phyloP scores from a whole-genome alignment of 139 green algal species.

The Picochlorum sp. region DNA sequence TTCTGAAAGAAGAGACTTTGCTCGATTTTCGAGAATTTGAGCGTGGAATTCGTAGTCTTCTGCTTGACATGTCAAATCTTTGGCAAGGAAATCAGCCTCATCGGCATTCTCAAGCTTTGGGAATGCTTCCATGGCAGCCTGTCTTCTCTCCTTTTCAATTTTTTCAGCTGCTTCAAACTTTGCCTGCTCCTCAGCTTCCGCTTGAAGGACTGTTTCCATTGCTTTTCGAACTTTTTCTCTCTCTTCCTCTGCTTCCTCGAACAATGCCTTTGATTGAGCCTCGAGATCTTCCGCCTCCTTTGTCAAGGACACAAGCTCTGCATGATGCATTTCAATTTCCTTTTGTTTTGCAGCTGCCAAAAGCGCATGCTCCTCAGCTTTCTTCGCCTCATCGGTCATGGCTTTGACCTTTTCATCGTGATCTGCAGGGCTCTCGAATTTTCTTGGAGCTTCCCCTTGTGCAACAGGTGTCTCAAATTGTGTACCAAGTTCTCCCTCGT shows the following conservation, averaged over 20 bases:
- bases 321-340: slow-evolving; percentile 6
- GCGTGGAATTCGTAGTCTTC: slow-evolving; percentile 24
- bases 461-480: too few relatives aligned
- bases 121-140: slow-evolving; percentile 9
- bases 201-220: background rate
- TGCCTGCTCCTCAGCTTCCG: background rate
- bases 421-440: background rate
- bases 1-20: slow-evolving; percentile 16
- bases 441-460: background rate
- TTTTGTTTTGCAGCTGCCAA: slow-evolving; percentile 11
- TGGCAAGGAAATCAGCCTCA: slow-evolving; percentile 9
- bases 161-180: slow-evolving; percentile 14
- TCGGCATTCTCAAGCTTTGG: background rate
- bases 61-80: slow-evolving; percentile 12
- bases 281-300: slow-evolving; percentile 6
- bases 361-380: slow-evolving; percentile 13
- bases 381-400: background rate
- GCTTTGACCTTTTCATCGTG: background rate
- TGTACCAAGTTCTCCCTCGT: too few relatives aligned
- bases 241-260: background rate
- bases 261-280: background rate
- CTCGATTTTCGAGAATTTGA: slow-evolving; percentile 26
- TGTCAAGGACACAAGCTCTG: slow-evolving; percentile 10
- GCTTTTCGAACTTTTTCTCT: background rate
- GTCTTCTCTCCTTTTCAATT: slow-evolving; percentile 19